Evolutionary conservation across 1,284 basidiomycete genomes (phyloP), one percentile per base, ranked within the genome.

Genomic region (Microstroma glucosiphilum): DNA sequence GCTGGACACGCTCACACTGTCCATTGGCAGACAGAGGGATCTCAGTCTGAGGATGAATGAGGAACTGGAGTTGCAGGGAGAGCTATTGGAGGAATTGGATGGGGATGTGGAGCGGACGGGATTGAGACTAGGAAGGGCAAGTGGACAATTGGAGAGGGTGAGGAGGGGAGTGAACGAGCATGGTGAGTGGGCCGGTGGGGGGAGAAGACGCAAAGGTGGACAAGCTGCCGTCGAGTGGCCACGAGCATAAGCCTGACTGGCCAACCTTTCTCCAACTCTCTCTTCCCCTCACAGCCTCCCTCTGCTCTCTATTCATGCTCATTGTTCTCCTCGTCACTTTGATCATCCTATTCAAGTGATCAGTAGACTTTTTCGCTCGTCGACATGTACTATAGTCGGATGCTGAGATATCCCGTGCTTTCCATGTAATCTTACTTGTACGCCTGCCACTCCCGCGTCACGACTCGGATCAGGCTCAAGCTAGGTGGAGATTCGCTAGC

Each of bases 21-120:
- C 72, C 12, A 72, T 78, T 37, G 65, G 65, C 7, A 69, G 76
- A 15, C 76, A 78, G 60, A 73, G 73, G 54, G 63, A 73, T 37
- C 60, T 77, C 42, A 71, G 71, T 21, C 19, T 78, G 57, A 73
- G 69, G 46, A 76, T 78, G 75, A 75, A 76, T 62, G 72, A 78
- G 57, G 76, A 78, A 64, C 67, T 78, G 17, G 75, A 76, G 37
- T 55, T 75, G 23, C 76, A 78, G 41, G 59, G 69, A 19, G 72
- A 71, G 30, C 59, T 78, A 4, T 53, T 78, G 13, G 59, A 68
- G 30, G 71, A 69, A 6, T 61, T 77, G 19, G 74, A 77, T 40
- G 25, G 53, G 12, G 74, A 68, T 56, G 71, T 64, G 1, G 69
- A 77, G 17, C 42, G 63, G 4, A 78, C 76, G 1, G 73, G 69